These are phyloP conservation scores for Scedosporium dehoogii DNA, from an alignment of 2,329 filamentous ascomycete species.

Conservation along the genomic window DNA sequence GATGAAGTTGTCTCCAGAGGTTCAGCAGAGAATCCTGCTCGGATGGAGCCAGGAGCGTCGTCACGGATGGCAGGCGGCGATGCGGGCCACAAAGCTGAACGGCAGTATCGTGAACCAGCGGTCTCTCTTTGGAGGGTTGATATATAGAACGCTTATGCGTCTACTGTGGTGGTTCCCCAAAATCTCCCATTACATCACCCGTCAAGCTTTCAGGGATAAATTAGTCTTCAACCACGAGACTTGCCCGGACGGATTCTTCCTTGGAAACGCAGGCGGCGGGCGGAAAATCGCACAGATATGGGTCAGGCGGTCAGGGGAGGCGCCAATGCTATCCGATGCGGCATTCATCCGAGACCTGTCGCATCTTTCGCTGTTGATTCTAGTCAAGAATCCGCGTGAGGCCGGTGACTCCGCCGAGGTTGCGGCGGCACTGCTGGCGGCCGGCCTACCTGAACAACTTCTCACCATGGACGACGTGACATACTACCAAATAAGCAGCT, in stretches of 20 bases:
- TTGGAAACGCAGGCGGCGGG: background rate
- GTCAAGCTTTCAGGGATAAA: background rate
- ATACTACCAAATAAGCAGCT: background rate
- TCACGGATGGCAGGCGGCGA: background rate
- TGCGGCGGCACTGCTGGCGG: background rate
- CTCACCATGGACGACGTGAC: slow-evolving; percentile 5
- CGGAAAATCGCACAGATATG: slow-evolving; percentile 1
- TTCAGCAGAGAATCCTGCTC: background rate
- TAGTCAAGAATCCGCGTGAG: background rate
- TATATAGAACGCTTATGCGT: background rate
- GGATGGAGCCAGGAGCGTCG: slow-evolving; percentile 4
- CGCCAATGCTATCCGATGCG: background rate
- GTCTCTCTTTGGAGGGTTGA: background rate
- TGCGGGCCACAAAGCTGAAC: slow-evolving; percentile 1
- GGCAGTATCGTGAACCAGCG: slow-evolving; percentile 2
- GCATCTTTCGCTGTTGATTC: background rate
- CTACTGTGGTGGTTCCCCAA: slow-evolving; percentile 1
- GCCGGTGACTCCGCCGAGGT: background rate
- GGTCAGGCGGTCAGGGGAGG: background rate
- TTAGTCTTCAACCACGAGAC: background rate
- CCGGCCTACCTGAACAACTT: background rate
- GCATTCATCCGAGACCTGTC: slow-evolving; percentile 1
- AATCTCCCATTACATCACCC: background rate
- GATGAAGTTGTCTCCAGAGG: background rate
- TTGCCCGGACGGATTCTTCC: slow-evolving; percentile 3